These are phyloP conservation scores for Blastobotrys apis DNA, from an alignment of 1,139 yeast genomes.

Conservation along the genomic window DNA sequence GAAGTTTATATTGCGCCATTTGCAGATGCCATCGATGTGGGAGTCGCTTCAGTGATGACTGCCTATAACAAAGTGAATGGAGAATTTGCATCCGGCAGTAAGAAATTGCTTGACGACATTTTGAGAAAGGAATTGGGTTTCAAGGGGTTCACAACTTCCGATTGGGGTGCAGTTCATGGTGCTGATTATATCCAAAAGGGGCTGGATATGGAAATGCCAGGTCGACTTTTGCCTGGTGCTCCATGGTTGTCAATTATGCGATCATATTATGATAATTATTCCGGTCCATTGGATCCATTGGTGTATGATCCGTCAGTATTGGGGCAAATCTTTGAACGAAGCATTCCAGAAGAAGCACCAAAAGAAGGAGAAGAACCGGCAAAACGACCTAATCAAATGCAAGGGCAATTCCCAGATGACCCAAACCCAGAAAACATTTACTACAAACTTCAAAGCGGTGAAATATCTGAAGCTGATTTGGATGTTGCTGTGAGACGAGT, in stretches of 20 bases:
- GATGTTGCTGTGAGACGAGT: not conserved
- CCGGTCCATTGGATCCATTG: not conserved
- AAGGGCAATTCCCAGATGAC: not conserved
- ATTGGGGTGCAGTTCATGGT: conserved; percentile 61
- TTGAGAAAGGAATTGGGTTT: conserved; percentile 60
- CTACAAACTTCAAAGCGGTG: not conserved
- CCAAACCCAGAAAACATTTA: not conserved
- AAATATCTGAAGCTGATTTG: not conserved
- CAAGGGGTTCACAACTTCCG: conserved; percentile 62
- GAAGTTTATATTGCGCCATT: conserved; percentile 64
- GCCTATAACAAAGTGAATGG: conserved; percentile 57
- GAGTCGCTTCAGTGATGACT: conserved; percentile 64
- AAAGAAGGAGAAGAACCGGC: not conserved
- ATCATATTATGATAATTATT: not conserved
- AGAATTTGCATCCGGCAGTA: conserved; percentile 57
- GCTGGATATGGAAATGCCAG: conserved; percentile 67
- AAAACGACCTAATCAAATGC: not conserved
- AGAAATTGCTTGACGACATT: conserved; percentile 50
- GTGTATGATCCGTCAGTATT: not conserved
- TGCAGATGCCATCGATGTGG: conserved; percentile 58
- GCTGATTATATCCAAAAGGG: conserved; percentile 56
- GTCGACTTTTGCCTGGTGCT: conserved; percentile 34
- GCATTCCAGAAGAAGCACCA: not conserved
- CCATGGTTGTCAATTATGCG: not conserved
- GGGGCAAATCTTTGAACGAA: not conserved